A percentile compares a stretch with the other conserved stretches of the same genome.
These are phyloP conservation scores for Tritrichomonas foetus DNA, from an alignment of 208 protist genomes.

Conservation along the genomic window DNA sequence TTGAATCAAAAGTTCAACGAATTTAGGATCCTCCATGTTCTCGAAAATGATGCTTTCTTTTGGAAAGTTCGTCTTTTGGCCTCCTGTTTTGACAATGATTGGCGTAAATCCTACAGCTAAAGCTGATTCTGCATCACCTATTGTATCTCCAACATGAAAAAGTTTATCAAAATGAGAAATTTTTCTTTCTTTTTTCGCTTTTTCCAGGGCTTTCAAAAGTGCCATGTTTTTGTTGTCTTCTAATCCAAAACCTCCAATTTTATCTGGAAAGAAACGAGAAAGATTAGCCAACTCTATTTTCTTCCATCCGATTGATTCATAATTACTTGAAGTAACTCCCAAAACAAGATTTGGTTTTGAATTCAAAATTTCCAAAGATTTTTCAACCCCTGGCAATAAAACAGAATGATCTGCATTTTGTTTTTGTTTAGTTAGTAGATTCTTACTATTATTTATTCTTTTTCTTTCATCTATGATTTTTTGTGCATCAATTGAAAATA, in stretches of 20 bases:
- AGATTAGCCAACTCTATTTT: neutral
- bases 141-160: neutral
- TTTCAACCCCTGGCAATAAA: neutral
- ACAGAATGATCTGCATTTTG: too few relatives aligned
- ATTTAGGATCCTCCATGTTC: too few relatives aligned
- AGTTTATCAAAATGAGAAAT: neutral
- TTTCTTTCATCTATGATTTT: neutral
- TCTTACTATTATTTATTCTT: too few relatives aligned
- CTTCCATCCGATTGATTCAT: neutral
- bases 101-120: neutral
- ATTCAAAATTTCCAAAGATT: neutral
- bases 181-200: neutral
- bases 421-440: neutral
- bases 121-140: neutral
- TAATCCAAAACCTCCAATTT: neutral
- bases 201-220: neutral
- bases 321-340: neutral
- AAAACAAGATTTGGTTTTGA: neutral
- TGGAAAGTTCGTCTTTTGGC: too few relatives aligned
- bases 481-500: neutral
- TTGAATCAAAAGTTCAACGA: too few relatives aligned
- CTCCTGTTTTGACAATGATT: neutral
- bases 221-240: neutral
- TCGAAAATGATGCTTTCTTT: too few relatives aligned
- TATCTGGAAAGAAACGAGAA: neutral